Percentiles rank a stretch among this genome's conserved stretches.
These are phyloP conservation scores for Coniochaeta prunicola DNA, from an alignment of 2,329 filamentous ascomycete genomes.

Conservation along the genomic window DNA sequence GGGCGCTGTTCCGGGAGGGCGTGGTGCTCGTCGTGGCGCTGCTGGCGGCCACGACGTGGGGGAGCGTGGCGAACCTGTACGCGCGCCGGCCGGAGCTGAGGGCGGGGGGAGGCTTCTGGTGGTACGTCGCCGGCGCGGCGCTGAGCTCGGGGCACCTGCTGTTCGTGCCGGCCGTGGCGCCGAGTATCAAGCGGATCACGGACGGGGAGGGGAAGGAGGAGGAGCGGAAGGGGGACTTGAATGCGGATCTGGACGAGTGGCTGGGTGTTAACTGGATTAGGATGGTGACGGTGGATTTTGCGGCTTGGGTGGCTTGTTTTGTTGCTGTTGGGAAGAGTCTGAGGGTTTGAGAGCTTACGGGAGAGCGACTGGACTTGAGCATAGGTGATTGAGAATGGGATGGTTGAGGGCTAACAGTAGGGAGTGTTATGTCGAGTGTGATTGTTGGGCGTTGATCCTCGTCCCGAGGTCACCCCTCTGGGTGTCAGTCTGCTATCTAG, in stretches of 20 bases:
- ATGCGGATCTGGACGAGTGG: slow-evolving; percentile 20
- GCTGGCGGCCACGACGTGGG: slow-evolving; percentile 24
- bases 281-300: slow-evolving; percentile 25
- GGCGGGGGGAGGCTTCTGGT: slow-evolving; percentile 17
- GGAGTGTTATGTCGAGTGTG: no score
- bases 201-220: slow-evolving; percentile 14
- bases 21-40: slow-evolving; percentile 24
- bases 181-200: slow-evolving; percentile 20
- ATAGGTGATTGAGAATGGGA: no score
- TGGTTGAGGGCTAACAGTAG: no score
- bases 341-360: neutral
- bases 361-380: no score
- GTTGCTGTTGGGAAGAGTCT: slow-evolving; percentile 20
- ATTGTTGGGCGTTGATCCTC: no score
- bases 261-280: slow-evolving; percentile 21
- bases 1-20: slow-evolving; percentile 29
- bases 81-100: slow-evolving; percentile 11
- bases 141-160: slow-evolving; percentile 24
- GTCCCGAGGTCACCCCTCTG: no score
- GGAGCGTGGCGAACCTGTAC: slow-evolving; percentile 19
- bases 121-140: slow-evolving; percentile 24
- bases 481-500: no score
- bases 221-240: slow-evolving; percentile 6
- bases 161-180: slow-evolving; percentile 25
- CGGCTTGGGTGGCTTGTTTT: slow-evolving; percentile 23